These are phyloP conservation scores for Calonectria montana DNA, from an alignment of 2,329 filamentous ascomycete species.

Conservation along the genomic window DNA sequence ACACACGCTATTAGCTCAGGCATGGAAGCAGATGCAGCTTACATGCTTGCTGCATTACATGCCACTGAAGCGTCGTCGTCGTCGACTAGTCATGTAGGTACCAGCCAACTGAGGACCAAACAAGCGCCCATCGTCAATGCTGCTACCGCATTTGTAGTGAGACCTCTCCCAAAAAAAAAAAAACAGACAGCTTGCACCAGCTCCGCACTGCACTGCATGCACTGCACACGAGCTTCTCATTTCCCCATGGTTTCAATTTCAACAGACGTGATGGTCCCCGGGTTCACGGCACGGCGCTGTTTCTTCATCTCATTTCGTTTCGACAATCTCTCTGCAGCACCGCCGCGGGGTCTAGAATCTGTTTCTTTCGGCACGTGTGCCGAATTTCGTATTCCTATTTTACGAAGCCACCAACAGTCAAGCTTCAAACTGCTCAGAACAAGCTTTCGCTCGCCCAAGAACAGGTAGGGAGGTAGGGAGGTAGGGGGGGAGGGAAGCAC, in stretches of 20 bases:
- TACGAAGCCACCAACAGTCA: background rate
- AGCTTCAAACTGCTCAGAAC: background rate
- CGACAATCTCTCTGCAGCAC: background rate
- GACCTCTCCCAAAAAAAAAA: background rate
- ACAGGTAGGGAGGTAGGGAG: background rate
- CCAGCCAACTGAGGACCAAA: background rate
- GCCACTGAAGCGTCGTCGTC: background rate
- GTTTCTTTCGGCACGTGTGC: background rate
- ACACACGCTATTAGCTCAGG: background rate
- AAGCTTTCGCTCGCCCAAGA: background rate
- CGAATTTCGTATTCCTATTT: slow-evolving; percentile 1
- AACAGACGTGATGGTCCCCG: background rate
- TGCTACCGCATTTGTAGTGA: background rate
- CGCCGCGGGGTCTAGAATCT: background rate
- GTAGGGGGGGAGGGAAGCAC: background rate
- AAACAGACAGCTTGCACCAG: background rate
- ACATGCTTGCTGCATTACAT: background rate
- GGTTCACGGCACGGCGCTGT: background rate
- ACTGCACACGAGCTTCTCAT: background rate
- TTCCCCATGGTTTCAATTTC: background rate
- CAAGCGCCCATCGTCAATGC: background rate
- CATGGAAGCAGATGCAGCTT: background rate
- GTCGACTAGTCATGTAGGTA: slow-evolving; percentile 1
- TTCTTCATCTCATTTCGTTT: background rate
- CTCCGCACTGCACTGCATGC: background rate